phyloP scores from a whole-genome alignment of 495 filamentous ascomycete genomes.

The Annulohypoxylon maeteangense region DNA sequence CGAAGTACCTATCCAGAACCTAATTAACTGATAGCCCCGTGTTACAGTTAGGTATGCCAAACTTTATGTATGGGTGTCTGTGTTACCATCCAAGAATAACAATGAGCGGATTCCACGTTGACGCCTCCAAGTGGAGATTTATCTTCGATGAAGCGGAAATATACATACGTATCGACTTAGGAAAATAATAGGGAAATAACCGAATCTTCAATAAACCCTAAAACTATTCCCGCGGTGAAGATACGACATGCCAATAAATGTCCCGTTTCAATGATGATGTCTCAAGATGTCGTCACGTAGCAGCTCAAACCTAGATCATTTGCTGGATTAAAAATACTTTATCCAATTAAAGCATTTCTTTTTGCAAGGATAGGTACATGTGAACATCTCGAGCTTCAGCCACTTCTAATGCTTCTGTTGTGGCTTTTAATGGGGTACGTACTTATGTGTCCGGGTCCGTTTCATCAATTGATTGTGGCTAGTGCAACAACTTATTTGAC shows the following conservation, averaged over 20 bases:
- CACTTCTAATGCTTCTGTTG: neutral
- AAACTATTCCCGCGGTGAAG: slow-evolving; percentile 9
- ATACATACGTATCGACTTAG: slow-evolving; percentile 11
- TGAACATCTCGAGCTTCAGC: slow-evolving; percentile 15
- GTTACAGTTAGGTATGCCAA: neutral
- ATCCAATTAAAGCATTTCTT: slow-evolving; percentile 16
- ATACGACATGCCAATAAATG: slow-evolving; percentile 3
- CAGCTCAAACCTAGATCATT: slow-evolving; percentile 1
- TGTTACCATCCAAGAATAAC: slow-evolving; percentile 9
- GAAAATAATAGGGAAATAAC: slow-evolving; percentile 8
- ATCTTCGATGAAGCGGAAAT: slow-evolving; percentile 11
- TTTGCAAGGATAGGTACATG: neutral
- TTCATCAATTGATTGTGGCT: slow-evolving; percentile 4
- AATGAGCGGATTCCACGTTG: slow-evolving; percentile 22
- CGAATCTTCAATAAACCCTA: slow-evolving; percentile 3
- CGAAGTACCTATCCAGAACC: neutral
- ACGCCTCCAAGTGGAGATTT: neutral
- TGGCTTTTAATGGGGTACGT: neutral
- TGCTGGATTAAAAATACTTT: slow-evolving; percentile 5
- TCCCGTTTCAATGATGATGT: slow-evolving; percentile 16
- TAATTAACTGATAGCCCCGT: neutral
- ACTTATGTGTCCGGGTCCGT: neutral
- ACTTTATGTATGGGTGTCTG: neutral
- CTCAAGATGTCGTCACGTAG: slow-evolving; percentile 28
- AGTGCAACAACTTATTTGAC: neutral